These are phyloP conservation scores for Suhomyces pyralidae DNA, from an alignment of 805 yeast species.

Conservation along the genomic window DNA sequence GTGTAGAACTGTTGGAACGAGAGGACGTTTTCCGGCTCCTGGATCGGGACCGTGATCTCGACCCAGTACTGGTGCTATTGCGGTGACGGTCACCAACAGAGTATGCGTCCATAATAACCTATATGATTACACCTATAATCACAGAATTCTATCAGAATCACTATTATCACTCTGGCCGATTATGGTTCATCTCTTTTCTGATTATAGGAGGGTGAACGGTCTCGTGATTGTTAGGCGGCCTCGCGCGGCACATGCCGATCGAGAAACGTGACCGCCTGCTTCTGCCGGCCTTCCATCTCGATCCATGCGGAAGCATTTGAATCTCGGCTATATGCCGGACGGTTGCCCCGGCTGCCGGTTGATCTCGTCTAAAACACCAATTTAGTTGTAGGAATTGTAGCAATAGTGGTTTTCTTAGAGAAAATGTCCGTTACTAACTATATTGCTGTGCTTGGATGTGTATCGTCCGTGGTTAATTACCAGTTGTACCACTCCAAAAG, in stretches of 20 bases:
- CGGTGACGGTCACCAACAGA: slow-evolving; percentile 1
- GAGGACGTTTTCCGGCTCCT: slow-evolving; percentile 32
- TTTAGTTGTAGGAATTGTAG: neutral
- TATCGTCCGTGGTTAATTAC: slow-evolving; percentile 17
- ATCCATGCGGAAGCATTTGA: neutral
- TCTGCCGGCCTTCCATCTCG: neutral
- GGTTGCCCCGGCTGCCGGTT: neutral
- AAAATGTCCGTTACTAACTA: slow-evolving; percentile 7
- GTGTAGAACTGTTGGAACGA: slow-evolving; percentile 30
- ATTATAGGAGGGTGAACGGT: neutral
- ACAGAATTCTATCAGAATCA: neutral
- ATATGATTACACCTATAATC: neutral
- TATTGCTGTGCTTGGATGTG: slow-evolving; percentile 18
- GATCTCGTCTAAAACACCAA: neutral
- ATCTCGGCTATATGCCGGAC: neutral
- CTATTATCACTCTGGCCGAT: neutral
- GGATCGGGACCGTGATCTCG: slow-evolving; percentile 39
- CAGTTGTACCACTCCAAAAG: slow-evolving; percentile 18
- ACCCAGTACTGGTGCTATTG: slow-evolving; percentile 16
- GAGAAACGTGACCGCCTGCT: neutral
- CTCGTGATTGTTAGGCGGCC: neutral
- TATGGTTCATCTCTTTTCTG: neutral
- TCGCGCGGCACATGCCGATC: neutral
- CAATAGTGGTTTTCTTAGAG: neutral
- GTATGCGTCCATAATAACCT: slow-evolving; percentile 10